A percentile compares a stretch with the other conserved stretches of the same genome.
phyloP scores from a whole-genome alignment of 2,329 filamentous ascomycete genomes.

The Rutstroemia sydowiana region DNA sequence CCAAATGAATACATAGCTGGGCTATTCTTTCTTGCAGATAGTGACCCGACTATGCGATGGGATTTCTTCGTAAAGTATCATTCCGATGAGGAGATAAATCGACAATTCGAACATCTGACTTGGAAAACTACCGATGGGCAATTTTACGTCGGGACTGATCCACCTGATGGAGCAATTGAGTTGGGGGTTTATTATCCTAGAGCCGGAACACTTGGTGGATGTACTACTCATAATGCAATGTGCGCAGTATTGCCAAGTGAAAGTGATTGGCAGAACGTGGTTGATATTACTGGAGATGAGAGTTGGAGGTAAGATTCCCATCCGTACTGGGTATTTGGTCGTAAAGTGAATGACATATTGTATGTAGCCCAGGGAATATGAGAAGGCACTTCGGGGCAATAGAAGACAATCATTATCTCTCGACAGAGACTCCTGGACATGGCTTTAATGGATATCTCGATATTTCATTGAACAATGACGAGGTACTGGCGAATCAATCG shows the following conservation, averaged over 20 bases:
- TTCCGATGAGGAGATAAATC: slow-evolving; percentile 12
- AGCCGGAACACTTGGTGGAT: slow-evolving; percentile 28
- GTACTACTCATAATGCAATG: slow-evolving; percentile 21
- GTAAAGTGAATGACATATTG: not conserved
- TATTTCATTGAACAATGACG: not conserved
- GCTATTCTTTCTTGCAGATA: slow-evolving; percentile 37
- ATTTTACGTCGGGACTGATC: slow-evolving; percentile 22
- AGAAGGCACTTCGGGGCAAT: slow-evolving; percentile 34
- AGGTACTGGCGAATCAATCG: not conserved
- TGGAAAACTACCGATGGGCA: slow-evolving; percentile 32
- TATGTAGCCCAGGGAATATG: slow-evolving; percentile 31
- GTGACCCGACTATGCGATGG: slow-evolving; percentile 42
- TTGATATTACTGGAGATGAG: slow-evolving; percentile 20
- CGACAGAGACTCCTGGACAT: slow-evolving; percentile 23
- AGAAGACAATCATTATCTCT: slow-evolving; percentile 37
- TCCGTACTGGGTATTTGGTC: slow-evolving; percentile 19
- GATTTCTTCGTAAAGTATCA: slow-evolving; percentile 35
- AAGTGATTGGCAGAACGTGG: slow-evolving; percentile 22
- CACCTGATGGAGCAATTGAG: slow-evolving; percentile 18
- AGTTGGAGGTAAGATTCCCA: too few species aligned
- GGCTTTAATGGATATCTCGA: slow-evolving; percentile 28
- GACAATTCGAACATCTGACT: slow-evolving; percentile 17
- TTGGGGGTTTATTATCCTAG: slow-evolving; percentile 29
- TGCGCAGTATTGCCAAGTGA: slow-evolving; percentile 17
- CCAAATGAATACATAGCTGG: slow-evolving; percentile 41